Evolutionary conservation across 2,329 filamentous ascomycete species (phyloP).

Genomic region (Orbilia quercus): DNA sequence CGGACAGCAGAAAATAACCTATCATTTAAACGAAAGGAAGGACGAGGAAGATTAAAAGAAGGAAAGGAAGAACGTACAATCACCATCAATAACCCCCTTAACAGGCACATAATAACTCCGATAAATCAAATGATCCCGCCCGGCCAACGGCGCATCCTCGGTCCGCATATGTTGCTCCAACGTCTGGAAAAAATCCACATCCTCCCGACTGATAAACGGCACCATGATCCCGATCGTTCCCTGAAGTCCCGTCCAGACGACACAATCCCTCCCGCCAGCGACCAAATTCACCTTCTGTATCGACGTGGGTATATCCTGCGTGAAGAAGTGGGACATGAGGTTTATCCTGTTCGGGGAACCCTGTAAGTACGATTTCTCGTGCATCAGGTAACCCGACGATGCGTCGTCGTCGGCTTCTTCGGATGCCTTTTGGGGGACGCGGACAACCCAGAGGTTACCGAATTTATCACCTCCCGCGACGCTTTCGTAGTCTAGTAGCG

Average conservation of each 20-base stretch:
- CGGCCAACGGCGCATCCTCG: slow-evolving; percentile 87
- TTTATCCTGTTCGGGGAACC: slow-evolving; percentile 86
- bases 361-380: slow-evolving; percentile 89
- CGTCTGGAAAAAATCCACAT: slow-evolving; percentile 97
- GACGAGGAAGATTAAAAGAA: too few relatives aligned
- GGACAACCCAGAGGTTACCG: slow-evolving; percentile 92
- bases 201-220: slow-evolving; percentile 89
- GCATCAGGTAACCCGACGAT: slow-evolving; percentile 87
- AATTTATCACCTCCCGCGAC: slow-evolving; percentile 96
- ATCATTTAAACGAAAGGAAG: slow-evolving; percentile 1
- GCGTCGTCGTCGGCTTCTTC: slow-evolving; percentile 92
- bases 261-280: slow-evolving; percentile 87
- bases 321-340: slow-evolving; percentile 87
- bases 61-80: slow-evolving; percentile 64
- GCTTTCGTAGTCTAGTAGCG: slow-evolving; percentile 98
- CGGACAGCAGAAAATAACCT: not conserved
- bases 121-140: slow-evolving; percentile 94
- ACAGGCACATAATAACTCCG: slow-evolving; percentile 95
- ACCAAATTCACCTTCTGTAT: slow-evolving; percentile 90
- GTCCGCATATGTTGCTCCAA: slow-evolving; percentile 87
- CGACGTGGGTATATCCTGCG: slow-evolving; percentile 90
- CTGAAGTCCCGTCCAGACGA: slow-evolving; percentile 94
- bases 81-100: slow-evolving; percentile 96
- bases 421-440: slow-evolving; percentile 85
- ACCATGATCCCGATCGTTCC: slow-evolving; percentile 94